A percentile compares a stretch with the other conserved stretches of the same genome.
phyloP scores from a whole-genome alignment of 2,329 filamentous ascomycete species.

The Parasarocladium wereldwijsianum region DNA sequence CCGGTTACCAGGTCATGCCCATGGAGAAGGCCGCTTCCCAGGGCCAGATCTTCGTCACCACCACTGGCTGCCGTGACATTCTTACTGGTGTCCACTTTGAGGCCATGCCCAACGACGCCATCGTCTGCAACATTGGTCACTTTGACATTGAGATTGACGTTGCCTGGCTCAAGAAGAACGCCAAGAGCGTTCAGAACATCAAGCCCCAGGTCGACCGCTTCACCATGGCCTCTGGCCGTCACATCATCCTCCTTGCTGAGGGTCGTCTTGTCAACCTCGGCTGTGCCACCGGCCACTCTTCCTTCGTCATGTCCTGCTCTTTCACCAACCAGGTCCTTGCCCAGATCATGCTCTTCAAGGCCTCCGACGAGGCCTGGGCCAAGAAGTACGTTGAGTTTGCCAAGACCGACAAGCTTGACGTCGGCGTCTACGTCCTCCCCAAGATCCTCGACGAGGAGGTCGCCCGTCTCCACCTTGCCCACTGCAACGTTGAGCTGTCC shows the following conservation, averaged over 20 bases:
- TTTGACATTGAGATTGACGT: slow-evolving; percentile 99
- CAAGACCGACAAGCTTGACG: slow-evolving; percentile 75
- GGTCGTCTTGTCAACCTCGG: slow-evolving; percentile 98
- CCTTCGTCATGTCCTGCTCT: slow-evolving; percentile 99
- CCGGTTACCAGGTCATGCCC: slow-evolving; percentile 89
- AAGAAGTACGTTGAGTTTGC: slow-evolving; percentile 95
- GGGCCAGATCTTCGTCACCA: slow-evolving; percentile 98
- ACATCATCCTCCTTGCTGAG: slow-evolving; percentile 98
- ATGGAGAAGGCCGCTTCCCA: slow-evolving; percentile 88
- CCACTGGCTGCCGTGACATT: slow-evolving; percentile 98
- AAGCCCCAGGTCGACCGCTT: slow-evolving; percentile 99
- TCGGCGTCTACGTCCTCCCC: slow-evolving; percentile 86
- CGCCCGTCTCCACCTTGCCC: slow-evolving; percentile 78
- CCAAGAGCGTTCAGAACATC: slow-evolving; percentile 89
- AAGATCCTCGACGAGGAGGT: slow-evolving; percentile 99
- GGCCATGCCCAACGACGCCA: slow-evolving; percentile 92
- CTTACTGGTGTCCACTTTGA: slow-evolving; percentile 85
- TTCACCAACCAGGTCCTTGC: slow-evolving; percentile 99
- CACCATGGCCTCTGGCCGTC: slow-evolving; percentile 81
- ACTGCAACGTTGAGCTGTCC: slow-evolving; percentile 90
- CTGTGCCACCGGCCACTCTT: slow-evolving; percentile 97
- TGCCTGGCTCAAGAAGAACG: slow-evolving; percentile 97
- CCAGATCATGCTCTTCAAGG: slow-evolving; percentile 97
- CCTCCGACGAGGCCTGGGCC: slow-evolving; percentile 70
- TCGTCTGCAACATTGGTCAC: slow-evolving; percentile 99